Base-by-base conservation (phyloP, 371 early-diverging fungal species). In the Rhizopus delemar region DNA sequence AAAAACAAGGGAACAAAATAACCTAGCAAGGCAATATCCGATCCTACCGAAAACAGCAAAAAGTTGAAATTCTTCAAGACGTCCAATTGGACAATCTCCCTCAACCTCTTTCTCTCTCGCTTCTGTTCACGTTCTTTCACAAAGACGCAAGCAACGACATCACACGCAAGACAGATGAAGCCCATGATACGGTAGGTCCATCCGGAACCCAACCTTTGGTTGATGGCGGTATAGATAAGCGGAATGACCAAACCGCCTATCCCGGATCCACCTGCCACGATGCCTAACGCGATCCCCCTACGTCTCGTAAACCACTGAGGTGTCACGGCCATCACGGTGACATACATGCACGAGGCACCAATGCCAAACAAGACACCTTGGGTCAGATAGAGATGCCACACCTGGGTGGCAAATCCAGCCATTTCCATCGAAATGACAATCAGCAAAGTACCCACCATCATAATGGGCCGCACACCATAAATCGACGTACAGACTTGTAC, bases 211-310 rank as follows among this genome's bases (percentile, higher is more conserved):
- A 87, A 62, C 6, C 48, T 67, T 16, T 68, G 61, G 50, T 91
- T 80, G 12, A 91, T 63, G 22, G 67, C 60, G 32, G 83, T 84
- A 51, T 87, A 69, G 6, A 92, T 65, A 12, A 88, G 87, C 0
- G 88, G 81, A 51, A 91, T 64, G 13, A 85, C 75, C 3, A 92
- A 74, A 2, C 92, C 92, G 29, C 94, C 94, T 32, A 91, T 68
- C 3, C 94, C 94, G 6, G 85, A 80, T n/a, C 94, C 94, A 63
- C 88, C 77, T 36, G 87, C 81, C n/a, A 87, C 85, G 2, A 93
- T 70, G 7, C 92, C 94, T 0, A 86, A 74, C 5, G 90, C 92
- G 36, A 93, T 54, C 0, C 90, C 89, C 6, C 92, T 77, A 9
- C 75, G 66, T 22, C 78, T 79, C 13, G 58, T 64, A 65, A 93